Percentiles rank a stretch among this genome's conserved stretches.
Evolutionary conservation across 768 basidiomycete genomes (phyloP).

Genomic region (Stropharia rugosoannulata): DNA sequence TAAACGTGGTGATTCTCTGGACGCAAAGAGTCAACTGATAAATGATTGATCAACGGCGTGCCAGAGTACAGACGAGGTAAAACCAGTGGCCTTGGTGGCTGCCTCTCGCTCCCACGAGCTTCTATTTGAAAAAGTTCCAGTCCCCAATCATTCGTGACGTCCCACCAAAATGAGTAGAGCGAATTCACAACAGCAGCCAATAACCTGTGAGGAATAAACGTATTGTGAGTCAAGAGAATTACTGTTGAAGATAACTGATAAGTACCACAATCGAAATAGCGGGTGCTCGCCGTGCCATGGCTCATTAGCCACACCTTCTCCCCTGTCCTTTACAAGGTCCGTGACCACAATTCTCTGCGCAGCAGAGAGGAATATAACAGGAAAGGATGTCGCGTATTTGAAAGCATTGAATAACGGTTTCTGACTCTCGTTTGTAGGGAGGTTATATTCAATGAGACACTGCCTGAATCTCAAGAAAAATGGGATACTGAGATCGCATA

Average conservation of each 20-base stretch:
- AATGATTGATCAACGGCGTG: slow-evolving; percentile 23
- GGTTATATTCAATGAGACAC: slow-evolving; percentile 82
- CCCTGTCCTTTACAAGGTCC: slow-evolving; percentile 54
- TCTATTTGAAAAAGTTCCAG: slow-evolving; percentile 63
- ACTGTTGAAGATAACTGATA: neutral
- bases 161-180: slow-evolving; percentile 98
- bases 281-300: slow-evolving; percentile 76
- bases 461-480: slow-evolving; percentile 93
- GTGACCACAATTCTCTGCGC: slow-evolving; percentile 73
- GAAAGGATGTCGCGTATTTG: slow-evolving; percentile 97
- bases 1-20: slow-evolving; percentile 15
- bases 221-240: neutral
- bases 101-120: slow-evolving; percentile 25
- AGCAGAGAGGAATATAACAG: slow-evolving; percentile 92
- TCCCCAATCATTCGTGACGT: slow-evolving; percentile 98
- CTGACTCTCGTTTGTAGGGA: slow-evolving; percentile 57
- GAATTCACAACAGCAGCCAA: slow-evolving; percentile 86
- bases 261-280: slow-evolving; percentile 85
- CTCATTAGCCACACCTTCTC: slow-evolving; percentile 37
- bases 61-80: slow-evolving; percentile 47
- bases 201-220: slow-evolving; percentile 50
- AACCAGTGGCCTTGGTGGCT: slow-evolving; percentile 42
- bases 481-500: slow-evolving; percentile 54
- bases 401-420: slow-evolving; percentile 87
- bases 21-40: slow-evolving; percentile 16